Conservation (phyloP, 306 rosid genomes). For the Castanopsis chinensis region DNA sequence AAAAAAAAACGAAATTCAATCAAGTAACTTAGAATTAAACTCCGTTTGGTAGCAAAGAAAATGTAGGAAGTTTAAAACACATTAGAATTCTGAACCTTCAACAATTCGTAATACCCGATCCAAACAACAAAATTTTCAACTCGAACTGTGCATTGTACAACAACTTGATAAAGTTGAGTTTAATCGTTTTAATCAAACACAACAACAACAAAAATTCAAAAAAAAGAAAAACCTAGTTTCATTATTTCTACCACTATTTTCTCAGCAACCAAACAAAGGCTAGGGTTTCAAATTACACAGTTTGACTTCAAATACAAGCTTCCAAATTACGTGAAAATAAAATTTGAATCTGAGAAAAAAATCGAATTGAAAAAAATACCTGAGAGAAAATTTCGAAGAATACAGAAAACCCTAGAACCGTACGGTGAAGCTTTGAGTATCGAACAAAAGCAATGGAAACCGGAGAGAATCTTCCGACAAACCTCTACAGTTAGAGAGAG, state of each 20-base stretch:
- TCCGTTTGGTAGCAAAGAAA: background rate
- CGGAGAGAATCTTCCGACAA: constrained; percentile 51
- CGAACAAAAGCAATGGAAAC: constrained; percentile 18
- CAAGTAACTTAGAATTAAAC: constrained; percentile 3
- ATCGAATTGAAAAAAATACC: constrained; percentile 16
- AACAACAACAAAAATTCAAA: background rate
- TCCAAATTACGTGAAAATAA: background rate
- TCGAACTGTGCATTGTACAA: background rate
- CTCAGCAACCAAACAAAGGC: constrained; percentile 12
- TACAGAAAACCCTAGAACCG: constrained; percentile 15
- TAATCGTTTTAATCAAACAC: background rate
- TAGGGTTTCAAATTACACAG: constrained; percentile 16
- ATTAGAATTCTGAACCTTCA: background rate
- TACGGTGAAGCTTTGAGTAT: constrained; percentile 11
- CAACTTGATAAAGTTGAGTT: background rate
- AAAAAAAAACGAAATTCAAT: background rate
- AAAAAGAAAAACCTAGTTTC: background rate
- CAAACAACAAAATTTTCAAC: constrained; percentile 8
- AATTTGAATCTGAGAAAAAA: background rate
- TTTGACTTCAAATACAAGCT: background rate
- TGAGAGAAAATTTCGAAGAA: constrained; percentile 1
- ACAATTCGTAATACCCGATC: constrained; percentile 3
- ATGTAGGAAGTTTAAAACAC: background rate
- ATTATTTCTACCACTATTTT: background rate
- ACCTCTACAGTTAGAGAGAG: constrained; percentile 38